These are phyloP conservation scores for Coprinellus aureogranulatus DNA, from an alignment of 768 basidiomycete genomes.

Conservation along the genomic window DNA sequence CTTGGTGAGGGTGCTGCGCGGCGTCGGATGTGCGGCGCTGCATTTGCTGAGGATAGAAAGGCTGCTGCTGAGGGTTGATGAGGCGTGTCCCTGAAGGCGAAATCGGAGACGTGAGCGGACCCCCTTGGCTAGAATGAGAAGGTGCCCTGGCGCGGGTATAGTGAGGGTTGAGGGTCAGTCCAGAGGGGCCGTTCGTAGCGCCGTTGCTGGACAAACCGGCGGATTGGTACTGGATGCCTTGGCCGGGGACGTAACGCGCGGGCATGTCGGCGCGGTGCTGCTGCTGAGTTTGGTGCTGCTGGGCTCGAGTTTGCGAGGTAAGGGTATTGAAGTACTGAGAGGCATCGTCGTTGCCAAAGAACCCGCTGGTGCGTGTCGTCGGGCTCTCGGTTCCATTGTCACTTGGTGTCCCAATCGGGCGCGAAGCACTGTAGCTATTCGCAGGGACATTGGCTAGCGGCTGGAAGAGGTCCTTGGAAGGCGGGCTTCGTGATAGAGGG, in stretches of 20 bases:
- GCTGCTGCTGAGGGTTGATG: conserved; percentile 46
- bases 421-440: conserved; percentile 45
- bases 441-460: conserved; percentile 54
- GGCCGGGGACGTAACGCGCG: conserved; percentile 63
- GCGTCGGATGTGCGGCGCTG: conserved; percentile 44
- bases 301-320: conserved; percentile 16
- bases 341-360: conserved; percentile 47
- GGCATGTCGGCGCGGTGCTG: conserved; percentile 40
- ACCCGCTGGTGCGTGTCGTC: conserved; percentile 12
- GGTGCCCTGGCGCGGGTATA: conserved; percentile 43
- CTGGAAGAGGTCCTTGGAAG: conserved; percentile 48
- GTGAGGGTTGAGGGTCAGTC: conserved; percentile 18
- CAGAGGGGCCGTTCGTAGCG: conserved; percentile 15
- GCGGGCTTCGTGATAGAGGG: conserved; percentile 62
- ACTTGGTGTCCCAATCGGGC: conserved; percentile 58
- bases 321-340: conserved; percentile 34
- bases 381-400: conserved; percentile 42
- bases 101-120: conserved; percentile 50
- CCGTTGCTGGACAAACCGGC: conserved; percentile 13
- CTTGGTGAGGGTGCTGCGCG: conserved; percentile 16
- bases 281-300: conserved; percentile 20
- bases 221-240: conserved; percentile 54
- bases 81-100: conserved; percentile 45
- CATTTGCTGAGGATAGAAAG: conserved; percentile 42
- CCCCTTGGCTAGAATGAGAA: conserved; percentile 34